Evolutionary conservation across 75 land plant species (phyloP), one percentile per base, ranked within the genome.

Genomic region (Cunninghamia lanceolata): DNA sequence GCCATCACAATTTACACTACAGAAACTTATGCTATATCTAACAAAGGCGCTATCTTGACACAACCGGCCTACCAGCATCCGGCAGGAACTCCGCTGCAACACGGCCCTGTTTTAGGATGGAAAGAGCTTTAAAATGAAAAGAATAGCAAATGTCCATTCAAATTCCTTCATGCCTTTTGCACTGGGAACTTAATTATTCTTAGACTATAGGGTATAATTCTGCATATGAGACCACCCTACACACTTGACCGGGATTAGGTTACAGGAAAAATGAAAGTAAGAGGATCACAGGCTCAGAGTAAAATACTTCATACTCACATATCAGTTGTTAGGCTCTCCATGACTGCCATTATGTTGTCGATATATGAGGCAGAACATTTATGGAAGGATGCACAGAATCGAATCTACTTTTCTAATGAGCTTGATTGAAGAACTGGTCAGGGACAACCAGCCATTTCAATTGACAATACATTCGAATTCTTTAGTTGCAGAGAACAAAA

Each of bases 391-490:
- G 89, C 94, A 17, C 86, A 92, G 77, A 89, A 86, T 43, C 87
- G 93, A 50, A 90, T 93, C 66, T 88, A 88, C 84, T 85, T 93
- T n/a, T 88, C 89, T 59, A 87, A 91, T 17, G 94, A 93, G 83
- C 87, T 93, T 25, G 91, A 93, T 80, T 81, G 86, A 30, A 88
- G 89, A 82, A 91, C 89, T 85, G 94, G 94, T 32, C 88, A 89
- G 91, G 94, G 85, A 30, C 77, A 83, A 30, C 87, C 89, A 83
- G 86, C 91, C 54, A 71, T 94, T 66, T 95, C 98, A 14, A 93
- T 94, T 36, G 98, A 94, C 84, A 96, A 94, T 39, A 94, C 93
- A 6, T 80, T 93, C 50, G 94, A 93, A 88, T 39, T 94, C 21
- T 83, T 94, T 15, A 90, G 93, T 43, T 96, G 96, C 96, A 94